Evolutionary conservation across 257 asterid species (phyloP), one percentile per base, ranked within the genome.

Genomic region (Catharanthus roseus): DNA sequence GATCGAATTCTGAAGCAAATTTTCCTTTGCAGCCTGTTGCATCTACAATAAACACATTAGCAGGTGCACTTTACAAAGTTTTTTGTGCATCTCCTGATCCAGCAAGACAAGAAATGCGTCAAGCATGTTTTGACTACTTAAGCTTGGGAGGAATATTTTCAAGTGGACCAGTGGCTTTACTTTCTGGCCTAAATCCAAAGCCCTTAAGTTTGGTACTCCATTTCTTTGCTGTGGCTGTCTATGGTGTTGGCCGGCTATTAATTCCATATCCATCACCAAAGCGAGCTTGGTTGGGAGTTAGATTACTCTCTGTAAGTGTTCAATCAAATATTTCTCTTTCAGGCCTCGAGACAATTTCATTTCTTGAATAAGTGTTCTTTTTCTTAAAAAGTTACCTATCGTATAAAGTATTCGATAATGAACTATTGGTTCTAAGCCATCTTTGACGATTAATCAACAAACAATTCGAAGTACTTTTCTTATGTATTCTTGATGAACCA

Each of bases 41-140:
- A 66, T 89, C 93, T 4, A 92, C 93, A 1, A 89, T 92, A n/a
- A 88, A 89, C 75, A 86, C 91, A 67, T 63, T 89, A 83, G 98
- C 96, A 0, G 95, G 89, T 65, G 93, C 95, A 8, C 86, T 86
- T 9, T 87, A 86, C 83, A 79, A 89, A 54, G 93, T 92, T 0
- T 86, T 88, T 61, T 82, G 90, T 78, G 88, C 92, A 44, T 88
- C 93, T 3, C 83, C 90, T 2, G 97, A 89, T 75, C 86, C 82
- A 53, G 90, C 93, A 39, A 87, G 86, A 77, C 80, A 82, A 71
- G 95, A 86, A 73, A 85, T 92, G 90, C 88, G 90, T 0, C 74
- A 81, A 69, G 96, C 96, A 10, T 86, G 90, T 68, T 92, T 87
- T 33, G 93, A 88, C 75, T 92, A 90, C 61, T 67, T 88, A 41